Evolutionary conservation across 2,329 filamentous ascomycete species (phyloP).

Genomic region (Alternaria hordeiaustralica): DNA sequence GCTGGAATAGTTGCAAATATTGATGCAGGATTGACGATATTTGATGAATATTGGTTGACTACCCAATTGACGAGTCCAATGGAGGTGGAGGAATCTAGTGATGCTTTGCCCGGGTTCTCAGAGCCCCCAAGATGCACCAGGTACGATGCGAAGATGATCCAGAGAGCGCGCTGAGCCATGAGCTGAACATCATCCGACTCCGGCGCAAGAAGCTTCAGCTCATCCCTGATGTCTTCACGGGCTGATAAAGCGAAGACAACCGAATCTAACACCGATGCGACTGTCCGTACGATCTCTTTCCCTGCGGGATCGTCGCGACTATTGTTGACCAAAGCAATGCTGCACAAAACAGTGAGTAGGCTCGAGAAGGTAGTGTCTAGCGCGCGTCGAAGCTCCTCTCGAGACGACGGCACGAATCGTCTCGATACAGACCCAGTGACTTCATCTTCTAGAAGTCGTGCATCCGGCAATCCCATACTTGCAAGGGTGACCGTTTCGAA

Average conservation of each 20-base stretch:
- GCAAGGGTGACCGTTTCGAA: constrained; percentile 38
- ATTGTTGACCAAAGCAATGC: constrained; percentile 38
- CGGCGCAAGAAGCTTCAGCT: constrained; percentile 31
- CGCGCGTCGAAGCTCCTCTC: constrained; percentile 39
- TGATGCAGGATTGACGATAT: constrained; percentile 27
- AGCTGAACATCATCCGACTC: constrained; percentile 34
- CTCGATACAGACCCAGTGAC: constrained; percentile 23
- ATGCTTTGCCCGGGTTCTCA: constrained; percentile 1
- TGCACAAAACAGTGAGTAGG: constrained; percentile 42
- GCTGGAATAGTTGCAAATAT: constrained; percentile 33
- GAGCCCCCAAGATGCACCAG: constrained; percentile 30
- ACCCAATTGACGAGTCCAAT: constrained; percentile 29
- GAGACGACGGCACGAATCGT: constrained; percentile 31
- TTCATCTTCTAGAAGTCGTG: constrained; percentile 28
- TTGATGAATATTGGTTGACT: constrained; percentile 29
- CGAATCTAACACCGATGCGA: constrained; percentile 34
- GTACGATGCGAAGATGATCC: constrained; percentile 33
- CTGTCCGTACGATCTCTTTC: constrained; percentile 17
- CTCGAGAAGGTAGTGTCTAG: constrained; percentile 46
- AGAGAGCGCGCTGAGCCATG: constrained; percentile 40
- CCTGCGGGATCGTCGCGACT: constrained; percentile 25
- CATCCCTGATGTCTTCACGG: constrained; percentile 29
- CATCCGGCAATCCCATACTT: constrained; percentile 39
- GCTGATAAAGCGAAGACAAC: constrained; percentile 32
- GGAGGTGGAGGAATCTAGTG: constrained; percentile 14